These are phyloP conservation scores for Scalesia atractyloides DNA, from an alignment of 129 eudicot species.

Conservation along the genomic window DNA sequence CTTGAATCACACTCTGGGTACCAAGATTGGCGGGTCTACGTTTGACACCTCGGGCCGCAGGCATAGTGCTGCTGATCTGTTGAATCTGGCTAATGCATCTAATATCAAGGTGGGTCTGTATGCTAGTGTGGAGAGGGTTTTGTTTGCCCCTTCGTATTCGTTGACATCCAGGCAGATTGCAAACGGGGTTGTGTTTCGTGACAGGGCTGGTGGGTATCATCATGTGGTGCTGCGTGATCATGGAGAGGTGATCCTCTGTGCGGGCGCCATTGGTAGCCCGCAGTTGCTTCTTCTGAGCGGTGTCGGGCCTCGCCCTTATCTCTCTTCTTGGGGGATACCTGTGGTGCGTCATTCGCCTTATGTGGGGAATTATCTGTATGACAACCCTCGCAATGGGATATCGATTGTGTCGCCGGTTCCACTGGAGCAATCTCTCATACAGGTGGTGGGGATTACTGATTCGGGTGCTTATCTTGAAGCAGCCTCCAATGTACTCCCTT, in stretches of 20 bases:
- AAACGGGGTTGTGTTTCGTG: constrained; percentile 67
- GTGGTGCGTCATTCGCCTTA: constrained; percentile 65
- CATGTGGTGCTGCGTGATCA: constrained; percentile 56
- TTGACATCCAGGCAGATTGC: constrained; percentile 40
- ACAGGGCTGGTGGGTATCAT: constrained; percentile 49
- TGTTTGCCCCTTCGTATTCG: constrained; percentile 45
- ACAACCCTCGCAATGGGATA: constrained; percentile 86
- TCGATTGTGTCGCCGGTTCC: constrained; percentile 76
- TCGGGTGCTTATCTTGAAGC: constrained; percentile 81
- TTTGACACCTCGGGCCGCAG: constrained; percentile 63
- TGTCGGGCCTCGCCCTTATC: constrained; percentile 76
- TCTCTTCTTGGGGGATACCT: constrained; percentile 84
- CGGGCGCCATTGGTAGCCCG: constrained; percentile 87
- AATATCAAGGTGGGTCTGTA: constrained; percentile 56
- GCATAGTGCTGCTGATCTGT: constrained; percentile 74
- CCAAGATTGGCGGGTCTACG: constrained; percentile 83
- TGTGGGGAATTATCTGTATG: constrained; percentile 70
- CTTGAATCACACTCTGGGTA: constrained; percentile 59
- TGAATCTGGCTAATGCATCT: constrained; percentile 49
- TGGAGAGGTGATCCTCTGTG: constrained; percentile 67
- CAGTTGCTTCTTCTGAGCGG: constrained; percentile 84
- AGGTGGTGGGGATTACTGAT: constrained; percentile 79
- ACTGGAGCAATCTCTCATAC: constrained; percentile 80
- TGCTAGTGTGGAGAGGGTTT: constrained; percentile 67
- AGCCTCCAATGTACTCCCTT: constrained; percentile 75